phyloP scores from a whole-genome alignment of 768 basidiomycete species.

The Xerocomellus intermedius region DNA sequence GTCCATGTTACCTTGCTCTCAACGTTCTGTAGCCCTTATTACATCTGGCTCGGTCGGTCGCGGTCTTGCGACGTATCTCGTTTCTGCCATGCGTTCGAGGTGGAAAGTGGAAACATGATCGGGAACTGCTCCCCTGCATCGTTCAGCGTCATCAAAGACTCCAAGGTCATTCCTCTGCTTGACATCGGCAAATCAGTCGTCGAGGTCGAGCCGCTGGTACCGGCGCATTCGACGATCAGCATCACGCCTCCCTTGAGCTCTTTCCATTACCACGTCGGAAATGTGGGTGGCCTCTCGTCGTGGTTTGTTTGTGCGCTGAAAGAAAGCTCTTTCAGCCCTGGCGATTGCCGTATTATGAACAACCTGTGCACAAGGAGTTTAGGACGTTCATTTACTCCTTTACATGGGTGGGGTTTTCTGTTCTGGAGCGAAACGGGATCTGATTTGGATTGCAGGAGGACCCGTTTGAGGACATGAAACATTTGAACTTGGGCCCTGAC shows the following conservation, averaged over 20 bases:
- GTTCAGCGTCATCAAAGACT: constrained; percentile 34
- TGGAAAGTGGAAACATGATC: constrained; percentile 58
- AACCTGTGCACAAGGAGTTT: constrained; percentile 65
- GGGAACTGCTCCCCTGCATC: constrained; percentile 48
- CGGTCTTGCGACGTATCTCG: constrained; percentile 57
- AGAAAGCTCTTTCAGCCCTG: constrained; percentile 40
- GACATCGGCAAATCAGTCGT: constrained; percentile 42
- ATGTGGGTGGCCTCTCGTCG: constrained; percentile 30
- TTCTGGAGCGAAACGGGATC: background rate
- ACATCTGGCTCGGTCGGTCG: constrained; percentile 73
- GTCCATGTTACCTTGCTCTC: background rate
- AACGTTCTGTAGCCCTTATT: constrained; percentile 50
- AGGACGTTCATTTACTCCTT: constrained; percentile 64
- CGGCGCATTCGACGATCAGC: constrained; percentile 40
- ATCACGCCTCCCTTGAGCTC: constrained; percentile 55
- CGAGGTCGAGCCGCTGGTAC: constrained; percentile 14
- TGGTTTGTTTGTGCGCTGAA: background rate
- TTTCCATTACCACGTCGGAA: constrained; percentile 60
- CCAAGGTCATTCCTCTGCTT: constrained; percentile 38
- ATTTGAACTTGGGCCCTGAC: constrained; percentile 53
- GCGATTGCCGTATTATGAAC: constrained; percentile 71
- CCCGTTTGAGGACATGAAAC: constrained; percentile 68
- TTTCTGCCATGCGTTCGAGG: constrained; percentile 57
- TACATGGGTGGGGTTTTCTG: constrained; percentile 46
- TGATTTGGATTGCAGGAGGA: constrained; percentile 50